Conservation (phyloP, 2,329 filamentous ascomycete species). For the Trichoderma citrinoviride region DNA sequence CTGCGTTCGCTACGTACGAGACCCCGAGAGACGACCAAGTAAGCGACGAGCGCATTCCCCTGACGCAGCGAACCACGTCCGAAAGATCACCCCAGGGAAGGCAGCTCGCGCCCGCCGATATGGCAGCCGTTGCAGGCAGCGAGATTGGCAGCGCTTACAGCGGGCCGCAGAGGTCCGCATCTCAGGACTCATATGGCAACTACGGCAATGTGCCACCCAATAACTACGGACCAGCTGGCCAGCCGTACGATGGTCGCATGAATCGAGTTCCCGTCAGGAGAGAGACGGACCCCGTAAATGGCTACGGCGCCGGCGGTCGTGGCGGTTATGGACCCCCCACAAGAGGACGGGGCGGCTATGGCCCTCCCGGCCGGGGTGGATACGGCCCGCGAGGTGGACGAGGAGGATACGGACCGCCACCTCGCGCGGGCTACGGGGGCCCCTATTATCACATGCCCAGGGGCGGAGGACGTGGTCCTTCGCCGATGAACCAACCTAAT, state of each 20-base stretch:
- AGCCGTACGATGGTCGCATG: constrained; percentile 46
- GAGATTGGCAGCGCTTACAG: constrained; percentile 30
- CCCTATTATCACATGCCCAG: constrained; percentile 24
- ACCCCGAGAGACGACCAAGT: constrained; percentile 60
- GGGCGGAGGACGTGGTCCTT: constrained; percentile 9
- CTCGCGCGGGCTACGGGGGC: constrained; percentile 35
- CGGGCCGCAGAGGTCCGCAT: constrained; percentile 40
- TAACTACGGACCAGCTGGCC: constrained; percentile 47
- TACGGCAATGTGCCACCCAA: constrained; percentile 44
- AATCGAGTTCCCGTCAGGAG: constrained; percentile 55
- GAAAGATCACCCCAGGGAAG: constrained; percentile 52
- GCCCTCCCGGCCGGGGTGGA: constrained; percentile 38
- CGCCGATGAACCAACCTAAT: constrained; percentile 6
- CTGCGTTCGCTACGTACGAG: constrained; percentile 64
- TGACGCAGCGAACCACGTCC: constrained; percentile 64
- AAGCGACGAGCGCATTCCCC: constrained; percentile 68
- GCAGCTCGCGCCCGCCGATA: constrained; percentile 42
- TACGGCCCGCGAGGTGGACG: constrained; percentile 29
- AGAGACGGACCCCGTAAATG: constrained; percentile 36
- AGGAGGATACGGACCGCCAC: constrained; percentile 35
- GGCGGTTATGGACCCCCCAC: constrained; percentile 42
- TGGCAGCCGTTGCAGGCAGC: constrained; percentile 29
- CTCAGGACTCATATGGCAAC: constrained; percentile 66
- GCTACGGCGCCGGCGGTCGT: constrained; percentile 43
- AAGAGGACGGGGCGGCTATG: constrained; percentile 43